Evolutionary conservation across 106 monocot species (phyloP), one percentile per base, ranked within the genome.

Genomic region (Phalaenopsis aphrodite): DNA sequence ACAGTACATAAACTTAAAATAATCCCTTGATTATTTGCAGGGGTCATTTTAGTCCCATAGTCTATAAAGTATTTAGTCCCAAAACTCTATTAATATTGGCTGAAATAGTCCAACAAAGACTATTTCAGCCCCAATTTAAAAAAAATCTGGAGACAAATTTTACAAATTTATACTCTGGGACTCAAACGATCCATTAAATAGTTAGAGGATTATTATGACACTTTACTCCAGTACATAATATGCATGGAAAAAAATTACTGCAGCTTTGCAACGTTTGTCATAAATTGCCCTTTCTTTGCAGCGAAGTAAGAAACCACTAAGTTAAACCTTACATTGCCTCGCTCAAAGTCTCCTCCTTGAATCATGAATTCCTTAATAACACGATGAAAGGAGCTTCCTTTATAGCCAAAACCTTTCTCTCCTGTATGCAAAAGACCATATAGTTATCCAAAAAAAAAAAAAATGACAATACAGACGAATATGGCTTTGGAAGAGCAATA

Each of bases 301-400:
- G 41, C 19, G n/a, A 77, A 77, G 30, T 15, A 3, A 81, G 52
- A 80, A 75, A 74, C 2, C 8, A 18, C 0, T 39, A 14, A 9
- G 41, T 2, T 23, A 3, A 19, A 80, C 73, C 85, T 79, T 42
- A 95, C 95, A 89, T 95, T 90, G 82, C 88, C 87, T 55, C 72
- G 49, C 9, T 92, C 85, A 75, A 92, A 95, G 45, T 92, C 95
- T 17, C 92, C 95, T 16, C 95, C 92, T 79, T 93, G 93, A 38
- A 95, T 91, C 95, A 95, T 91, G 48, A 93, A 95, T 81, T 95
- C 95, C 78, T 91, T 95, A 77, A 95, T 95, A 61, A 95, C 85
- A 19, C 91, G 87, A 56, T 93, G 95, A 58, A 95, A 93, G 48
- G 93, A 92, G 45, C 82, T 85, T 36, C 95, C 95, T 55, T 95